Percentiles rank a stretch among this genome's conserved stretches.
phyloP scores from a whole-genome alignment of 2,329 filamentous ascomycete species.

The Fusarium sp. region DNA sequence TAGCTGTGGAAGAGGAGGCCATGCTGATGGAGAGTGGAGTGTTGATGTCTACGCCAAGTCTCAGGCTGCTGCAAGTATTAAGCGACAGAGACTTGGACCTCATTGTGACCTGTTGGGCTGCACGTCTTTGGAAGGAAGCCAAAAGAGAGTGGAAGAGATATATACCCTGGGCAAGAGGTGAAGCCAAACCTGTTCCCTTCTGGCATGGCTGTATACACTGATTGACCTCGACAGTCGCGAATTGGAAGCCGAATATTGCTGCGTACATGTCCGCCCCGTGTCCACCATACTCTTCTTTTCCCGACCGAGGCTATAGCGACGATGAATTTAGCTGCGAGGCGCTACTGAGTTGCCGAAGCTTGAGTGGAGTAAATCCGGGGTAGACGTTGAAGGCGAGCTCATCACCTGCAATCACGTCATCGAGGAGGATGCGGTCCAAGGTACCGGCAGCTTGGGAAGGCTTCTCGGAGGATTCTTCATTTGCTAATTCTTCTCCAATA shows the following conservation, averaged over 20 bases:
- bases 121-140: not conserved
- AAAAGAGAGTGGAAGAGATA: not conserved
- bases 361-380: constrained; percentile 28
- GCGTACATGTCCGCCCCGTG: not conserved
- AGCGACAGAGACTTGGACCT: not conserved
- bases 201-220: not conserved
- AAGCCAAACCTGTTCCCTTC: not conserved
- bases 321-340: not conserved
- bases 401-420: constrained; percentile 39
- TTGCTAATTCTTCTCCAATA: constrained; percentile 6
- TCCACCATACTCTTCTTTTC: not conserved
- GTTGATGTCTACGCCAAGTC: not conserved
- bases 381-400: constrained; percentile 34
- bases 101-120: not conserved
- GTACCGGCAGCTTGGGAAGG: constrained; percentile 21
- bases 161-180: not conserved
- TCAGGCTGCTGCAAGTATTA: not conserved
- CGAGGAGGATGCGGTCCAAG: constrained; percentile 2
- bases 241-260: not conserved
- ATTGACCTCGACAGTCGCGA: not conserved
- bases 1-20: not conserved
- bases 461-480: constrained; percentile 7
- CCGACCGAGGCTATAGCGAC: not conserved
- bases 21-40: not conserved
- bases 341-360: not conserved